Conservation (phyloP, 1,139 yeast species). For the Magnusiomyces tetraspermus region DNA sequence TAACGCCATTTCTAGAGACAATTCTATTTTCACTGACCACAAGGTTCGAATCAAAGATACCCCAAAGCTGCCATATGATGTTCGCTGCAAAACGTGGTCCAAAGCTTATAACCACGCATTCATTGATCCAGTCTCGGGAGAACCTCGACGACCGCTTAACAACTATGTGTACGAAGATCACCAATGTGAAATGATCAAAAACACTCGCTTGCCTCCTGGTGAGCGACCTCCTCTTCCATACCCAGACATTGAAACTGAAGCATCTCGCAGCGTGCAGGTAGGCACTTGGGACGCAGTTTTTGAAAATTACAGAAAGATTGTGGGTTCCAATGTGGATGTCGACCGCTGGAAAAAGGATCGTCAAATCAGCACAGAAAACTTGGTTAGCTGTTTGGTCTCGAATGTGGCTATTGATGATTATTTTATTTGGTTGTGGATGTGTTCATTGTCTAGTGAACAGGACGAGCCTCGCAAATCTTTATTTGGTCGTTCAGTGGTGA, state of each 20-base stretch:
- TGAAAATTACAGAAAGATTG: slow-evolving; percentile 10
- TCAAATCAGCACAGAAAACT: slow-evolving; percentile 12
- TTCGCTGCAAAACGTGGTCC: slow-evolving; percentile 36
- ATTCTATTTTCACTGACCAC: slow-evolving; percentile 26
- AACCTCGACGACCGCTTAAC: slow-evolving; percentile 23
- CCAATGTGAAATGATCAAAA: slow-evolving; percentile 20
- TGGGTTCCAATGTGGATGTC: slow-evolving; percentile 4
- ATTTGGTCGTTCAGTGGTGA: slow-evolving; percentile 73
- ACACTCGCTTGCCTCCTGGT: slow-evolving; percentile 21
- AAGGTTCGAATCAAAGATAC: slow-evolving; percentile 23
- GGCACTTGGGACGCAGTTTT: slow-evolving; percentile 12
- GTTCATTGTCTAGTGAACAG: slow-evolving; percentile 68
- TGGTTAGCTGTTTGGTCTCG: slow-evolving; percentile 44
- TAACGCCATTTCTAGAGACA: slow-evolving; percentile 37
- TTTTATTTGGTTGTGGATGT: slow-evolving; percentile 86
- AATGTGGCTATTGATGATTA: slow-evolving; percentile 75
- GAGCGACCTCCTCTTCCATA: slow-evolving; percentile 24
- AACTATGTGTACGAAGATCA: slow-evolving; percentile 28
- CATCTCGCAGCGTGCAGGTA: slow-evolving; percentile 4
- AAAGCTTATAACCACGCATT: slow-evolving; percentile 32
- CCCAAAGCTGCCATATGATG: slow-evolving; percentile 31
- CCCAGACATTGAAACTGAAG: slow-evolving; percentile 19
- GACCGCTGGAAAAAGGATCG: slow-evolving; percentile 12
- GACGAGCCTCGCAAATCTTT: slow-evolving; percentile 52
- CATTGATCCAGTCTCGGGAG: slow-evolving; percentile 27